Conservation (phyloP, 2,329 filamentous ascomycete genomes). For the Sporothrix variecibatus region DNA sequence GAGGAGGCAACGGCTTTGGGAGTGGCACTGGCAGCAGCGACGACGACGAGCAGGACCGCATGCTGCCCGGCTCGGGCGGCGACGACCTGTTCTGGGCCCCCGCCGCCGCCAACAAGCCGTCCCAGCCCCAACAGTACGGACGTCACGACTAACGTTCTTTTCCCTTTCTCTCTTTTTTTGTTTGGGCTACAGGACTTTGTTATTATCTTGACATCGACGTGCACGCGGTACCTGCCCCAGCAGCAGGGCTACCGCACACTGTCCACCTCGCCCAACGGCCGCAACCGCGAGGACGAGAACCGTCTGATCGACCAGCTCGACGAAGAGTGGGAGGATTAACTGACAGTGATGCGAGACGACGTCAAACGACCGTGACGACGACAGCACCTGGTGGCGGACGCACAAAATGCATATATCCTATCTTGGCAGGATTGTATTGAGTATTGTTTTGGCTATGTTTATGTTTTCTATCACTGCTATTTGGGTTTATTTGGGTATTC, state of each 20-base stretch:
- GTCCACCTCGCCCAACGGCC: conserved; percentile 53
- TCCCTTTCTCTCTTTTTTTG: background rate
- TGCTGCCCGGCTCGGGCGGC: conserved; percentile 3
- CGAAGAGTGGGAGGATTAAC: conserved; percentile 82
- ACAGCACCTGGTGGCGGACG: background rate
- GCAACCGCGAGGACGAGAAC: conserved; percentile 79
- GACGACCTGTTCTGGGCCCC: conserved; percentile 17
- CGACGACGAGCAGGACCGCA: conserved; percentile 11
- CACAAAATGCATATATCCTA: background rate
- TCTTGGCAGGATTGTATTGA: conserved; percentile 1
- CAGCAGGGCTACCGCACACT: conserved; percentile 69
- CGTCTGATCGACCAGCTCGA: conserved; percentile 92
- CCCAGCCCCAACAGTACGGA: conserved; percentile 5
- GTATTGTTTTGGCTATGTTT: conserved; percentile 14
- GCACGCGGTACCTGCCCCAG: conserved; percentile 64
- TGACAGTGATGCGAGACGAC: background rate
- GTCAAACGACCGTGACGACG: background rate
- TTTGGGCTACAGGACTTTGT: conserved; percentile 58
- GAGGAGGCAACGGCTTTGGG: background rate
- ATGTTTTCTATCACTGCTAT: background rate
- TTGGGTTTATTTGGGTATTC: background rate
- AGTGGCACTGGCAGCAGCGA: background rate
- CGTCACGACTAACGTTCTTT: conserved; percentile 33
- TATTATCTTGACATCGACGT: conserved; percentile 69
- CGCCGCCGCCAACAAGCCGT: conserved; percentile 1